A percentile compares a stretch with the other conserved stretches of the same genome.
Conservation (phyloP, 495 filamentous ascomycete species). For the Alectoria sarmentosa region DNA sequence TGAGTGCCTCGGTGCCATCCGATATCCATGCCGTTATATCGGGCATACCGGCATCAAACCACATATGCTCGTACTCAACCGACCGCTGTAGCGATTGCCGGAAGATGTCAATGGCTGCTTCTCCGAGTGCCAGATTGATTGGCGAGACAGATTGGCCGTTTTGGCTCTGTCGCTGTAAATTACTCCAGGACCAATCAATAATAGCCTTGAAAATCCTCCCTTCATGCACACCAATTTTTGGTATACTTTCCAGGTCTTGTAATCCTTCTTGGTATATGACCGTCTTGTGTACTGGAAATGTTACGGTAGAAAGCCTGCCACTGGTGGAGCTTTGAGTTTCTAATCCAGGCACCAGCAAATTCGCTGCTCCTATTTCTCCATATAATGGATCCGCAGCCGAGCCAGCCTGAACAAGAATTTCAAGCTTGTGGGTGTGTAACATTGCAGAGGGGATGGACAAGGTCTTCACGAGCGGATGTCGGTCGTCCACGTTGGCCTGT, state of each 20-base stretch:
- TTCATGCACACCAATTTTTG: constrained; percentile 37
- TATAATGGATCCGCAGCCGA: constrained; percentile 34
- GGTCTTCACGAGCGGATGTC: constrained; percentile 45
- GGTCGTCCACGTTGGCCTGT: constrained; percentile 31
- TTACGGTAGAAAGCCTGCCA: constrained; percentile 54
- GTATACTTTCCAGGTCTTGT: constrained; percentile 46
- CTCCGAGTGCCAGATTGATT: constrained; percentile 49
- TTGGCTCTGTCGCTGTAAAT: constrained; percentile 20
- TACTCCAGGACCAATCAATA: constrained; percentile 40
- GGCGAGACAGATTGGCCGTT: constrained; percentile 30
- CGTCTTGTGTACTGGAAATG: constrained; percentile 79
- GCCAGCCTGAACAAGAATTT: constrained; percentile 65
- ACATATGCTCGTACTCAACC: constrained; percentile 60
- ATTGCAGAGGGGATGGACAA: constrained; percentile 60
- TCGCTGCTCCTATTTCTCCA: constrained; percentile 39
- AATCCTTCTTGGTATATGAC: constrained; percentile 67
- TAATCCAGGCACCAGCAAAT: constrained; percentile 64
- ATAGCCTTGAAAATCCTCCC: constrained; percentile 46
- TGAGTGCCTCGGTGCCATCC: constrained; percentile 37
- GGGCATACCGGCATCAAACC: constrained; percentile 64
- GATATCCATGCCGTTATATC: constrained; percentile 61
- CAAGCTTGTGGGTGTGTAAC: constrained; percentile 61
- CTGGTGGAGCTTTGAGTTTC: constrained; percentile 55
- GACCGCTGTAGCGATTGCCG: constrained; percentile 62
- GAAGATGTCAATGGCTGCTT: constrained; percentile 55